phyloP scores from a whole-genome alignment of 345 rosid genomes.

The Triadica sebifera region DNA sequence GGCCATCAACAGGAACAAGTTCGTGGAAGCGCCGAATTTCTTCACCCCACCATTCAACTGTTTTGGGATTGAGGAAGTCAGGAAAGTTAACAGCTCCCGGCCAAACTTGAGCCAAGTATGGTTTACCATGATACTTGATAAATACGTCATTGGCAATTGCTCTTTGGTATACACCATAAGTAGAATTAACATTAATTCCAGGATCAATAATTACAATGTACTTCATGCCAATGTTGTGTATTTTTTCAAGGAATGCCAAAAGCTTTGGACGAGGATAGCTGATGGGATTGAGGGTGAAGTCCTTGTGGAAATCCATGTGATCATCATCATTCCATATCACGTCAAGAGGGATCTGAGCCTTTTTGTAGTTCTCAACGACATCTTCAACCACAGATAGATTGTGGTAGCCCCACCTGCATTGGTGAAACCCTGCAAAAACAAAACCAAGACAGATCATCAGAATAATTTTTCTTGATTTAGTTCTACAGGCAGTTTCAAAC shows the following conservation, averaged over 20 bases:
- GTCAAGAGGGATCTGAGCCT: slow-evolving; percentile 85
- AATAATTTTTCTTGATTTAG: not conserved
- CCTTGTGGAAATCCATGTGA: slow-evolving; percentile 96
- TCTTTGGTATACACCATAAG: slow-evolving; percentile 76
- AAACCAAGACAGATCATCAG: not conserved
- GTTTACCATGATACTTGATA: slow-evolving; percentile 83
- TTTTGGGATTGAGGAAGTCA: slow-evolving; percentile 92
- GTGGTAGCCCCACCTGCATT: slow-evolving; percentile 98
- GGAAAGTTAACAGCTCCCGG: slow-evolving; percentile 96
- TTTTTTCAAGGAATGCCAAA: slow-evolving; percentile 72
- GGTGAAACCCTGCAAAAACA: slow-evolving; percentile 72
- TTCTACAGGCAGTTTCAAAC: not conserved
- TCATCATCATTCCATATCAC: slow-evolving; percentile 98
- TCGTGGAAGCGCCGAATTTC: slow-evolving; percentile 86
- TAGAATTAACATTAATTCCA: slow-evolving; percentile 71
- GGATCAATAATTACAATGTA: slow-evolving; percentile 81
- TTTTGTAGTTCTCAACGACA: slow-evolving; percentile 79
- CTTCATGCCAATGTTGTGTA: slow-evolving; percentile 86
- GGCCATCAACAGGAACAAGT: slow-evolving; percentile 83
- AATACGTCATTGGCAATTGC: slow-evolving; percentile 80
- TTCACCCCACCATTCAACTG: slow-evolving; percentile 91
- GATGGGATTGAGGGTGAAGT: slow-evolving; percentile 76
- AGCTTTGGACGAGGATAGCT: slow-evolving; percentile 77
- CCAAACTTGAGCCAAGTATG: slow-evolving; percentile 95
- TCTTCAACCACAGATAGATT: slow-evolving; percentile 93